Evolutionary conservation across 768 basidiomycete genomes (phyloP), one percentile per base, ranked within the genome.

Genomic region (Dioszegia crocea): DNA sequence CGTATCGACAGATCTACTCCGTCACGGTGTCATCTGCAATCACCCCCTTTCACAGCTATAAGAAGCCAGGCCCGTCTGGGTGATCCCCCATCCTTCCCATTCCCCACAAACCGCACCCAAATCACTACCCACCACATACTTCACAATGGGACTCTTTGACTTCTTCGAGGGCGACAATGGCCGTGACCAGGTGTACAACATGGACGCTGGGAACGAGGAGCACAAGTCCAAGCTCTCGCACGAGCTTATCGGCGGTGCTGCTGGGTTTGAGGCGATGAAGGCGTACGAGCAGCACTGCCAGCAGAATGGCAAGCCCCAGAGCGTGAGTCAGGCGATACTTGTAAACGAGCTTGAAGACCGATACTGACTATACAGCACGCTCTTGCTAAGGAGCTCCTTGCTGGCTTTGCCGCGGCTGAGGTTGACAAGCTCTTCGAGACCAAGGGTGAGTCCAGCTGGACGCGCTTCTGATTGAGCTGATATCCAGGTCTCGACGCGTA

Each of bases 341-440:
- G 27, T 21, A 16, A 30, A 36, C 6, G 24, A 29, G 39, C 39
- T 14, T 30, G 29, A 12, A 11, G 21, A 41, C 19, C 33, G n/a
- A 24, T 10, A 1, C 56, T 43, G 44, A 30, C 36, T 6, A 44
- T 17, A 24, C 63, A 70, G 65, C 65, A 69, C 62, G 67, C 65
- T 17, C 38, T 60, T 29, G 75, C 77, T 56, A 75, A 78, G 61
- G 77, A 79, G 68, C 46, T 79, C 62, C 43, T 78, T 21, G 77
- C 77, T 19, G 79, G 74, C 4, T 68, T 78, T 49, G 77, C 74
- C 17, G 76, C 71, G 19, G 79, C 78, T 17, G 78, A 79, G 60
- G 76, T 77, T 31, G 78, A 78, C 70, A 74, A 72, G 60, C 68
- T 77, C 48, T 74, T 78, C 65, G 77, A 79, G 68, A 78, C 78